phyloP scores from a whole-genome alignment of 2,329 filamentous ascomycete species.

The Hypoxylon sp. region DNA sequence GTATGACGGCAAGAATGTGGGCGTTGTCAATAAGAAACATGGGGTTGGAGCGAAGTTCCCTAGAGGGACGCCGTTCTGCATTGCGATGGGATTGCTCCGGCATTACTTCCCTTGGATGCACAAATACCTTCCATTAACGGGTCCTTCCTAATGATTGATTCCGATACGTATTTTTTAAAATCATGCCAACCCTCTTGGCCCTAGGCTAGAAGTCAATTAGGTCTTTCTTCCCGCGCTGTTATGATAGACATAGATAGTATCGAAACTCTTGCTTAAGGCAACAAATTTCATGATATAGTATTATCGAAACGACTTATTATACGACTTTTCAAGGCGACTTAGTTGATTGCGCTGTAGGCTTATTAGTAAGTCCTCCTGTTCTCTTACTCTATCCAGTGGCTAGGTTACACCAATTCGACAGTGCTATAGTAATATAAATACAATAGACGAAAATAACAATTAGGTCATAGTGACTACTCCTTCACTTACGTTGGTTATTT shows the following conservation, averaged over 20 bases:
- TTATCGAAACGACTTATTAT: no score
- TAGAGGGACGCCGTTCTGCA: constrained; percentile 53
- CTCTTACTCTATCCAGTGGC: no score
- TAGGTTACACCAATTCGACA: no score
- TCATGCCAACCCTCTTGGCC: not conserved
- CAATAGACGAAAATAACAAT: no score
- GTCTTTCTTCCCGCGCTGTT: not conserved
- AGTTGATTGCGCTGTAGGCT: no score
- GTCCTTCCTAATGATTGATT: not conserved
- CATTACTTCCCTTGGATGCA: constrained; percentile 56
- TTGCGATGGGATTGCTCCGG: constrained; percentile 53
- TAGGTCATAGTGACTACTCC: no score
- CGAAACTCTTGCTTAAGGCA: not conserved
- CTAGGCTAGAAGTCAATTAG: not conserved
- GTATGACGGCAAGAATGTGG: constrained; percentile 49
- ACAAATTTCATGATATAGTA: no score
- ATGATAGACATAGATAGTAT: not conserved
- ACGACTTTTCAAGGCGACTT: no score
- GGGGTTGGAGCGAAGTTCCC: constrained; percentile 55
- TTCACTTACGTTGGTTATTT: not conserved
- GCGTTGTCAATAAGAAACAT: constrained; percentile 49
- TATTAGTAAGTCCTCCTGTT: no score
- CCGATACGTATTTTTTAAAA: not conserved
- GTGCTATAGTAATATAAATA: no score
- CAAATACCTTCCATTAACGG: constrained; percentile 51